A percentile compares a stretch with the other conserved stretches of the same genome.
phyloP scores from a whole-genome alignment of 805 yeast genomes.

The Spathaspora sp. region DNA sequence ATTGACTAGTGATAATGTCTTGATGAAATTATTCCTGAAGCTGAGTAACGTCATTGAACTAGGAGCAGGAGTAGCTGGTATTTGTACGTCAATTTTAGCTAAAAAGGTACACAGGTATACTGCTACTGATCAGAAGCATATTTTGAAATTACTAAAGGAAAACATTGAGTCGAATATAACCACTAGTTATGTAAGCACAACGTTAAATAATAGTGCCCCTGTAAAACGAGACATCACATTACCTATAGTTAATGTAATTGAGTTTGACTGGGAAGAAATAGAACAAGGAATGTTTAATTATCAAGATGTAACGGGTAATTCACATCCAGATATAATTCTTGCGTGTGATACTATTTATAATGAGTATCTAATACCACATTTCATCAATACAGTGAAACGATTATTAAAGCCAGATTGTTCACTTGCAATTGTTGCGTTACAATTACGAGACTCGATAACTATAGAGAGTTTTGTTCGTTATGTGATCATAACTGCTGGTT shows the following conservation, averaged over 20 bases:
- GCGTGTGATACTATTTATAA: conserved; percentile 70
- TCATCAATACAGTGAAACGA: conserved; percentile 39
- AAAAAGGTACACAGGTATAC: conserved; percentile 33
- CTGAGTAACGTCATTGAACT: conserved; percentile 42
- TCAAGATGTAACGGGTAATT: conserved; percentile 4
- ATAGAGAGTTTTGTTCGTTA: conserved; percentile 43
- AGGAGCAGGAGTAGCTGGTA: conserved; percentile 61
- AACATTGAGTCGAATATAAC: conserved; percentile 43
- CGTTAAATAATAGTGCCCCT: conserved; percentile 3
- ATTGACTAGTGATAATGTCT: conserved; percentile 12
- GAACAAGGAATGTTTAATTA: conserved; percentile 29
- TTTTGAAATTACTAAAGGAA: conserved; percentile 45
- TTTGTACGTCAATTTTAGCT: conserved; percentile 41
- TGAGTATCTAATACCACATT: conserved; percentile 50
- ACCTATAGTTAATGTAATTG: conserved; percentile 41
- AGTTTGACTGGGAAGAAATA: conserved; percentile 60
- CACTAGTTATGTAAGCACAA: neutral
- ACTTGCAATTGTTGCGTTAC: conserved; percentile 44
- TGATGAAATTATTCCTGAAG: neutral
- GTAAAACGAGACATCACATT: neutral
- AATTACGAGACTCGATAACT: conserved; percentile 50
- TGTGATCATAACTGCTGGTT: conserved; percentile 20
- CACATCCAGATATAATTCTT: conserved; percentile 43
- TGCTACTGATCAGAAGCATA: conserved; percentile 57
- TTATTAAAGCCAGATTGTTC: conserved; percentile 31